Evolutionary conservation across 257 asterid genomes (phyloP).

Genomic region (Rhazya stricta): DNA sequence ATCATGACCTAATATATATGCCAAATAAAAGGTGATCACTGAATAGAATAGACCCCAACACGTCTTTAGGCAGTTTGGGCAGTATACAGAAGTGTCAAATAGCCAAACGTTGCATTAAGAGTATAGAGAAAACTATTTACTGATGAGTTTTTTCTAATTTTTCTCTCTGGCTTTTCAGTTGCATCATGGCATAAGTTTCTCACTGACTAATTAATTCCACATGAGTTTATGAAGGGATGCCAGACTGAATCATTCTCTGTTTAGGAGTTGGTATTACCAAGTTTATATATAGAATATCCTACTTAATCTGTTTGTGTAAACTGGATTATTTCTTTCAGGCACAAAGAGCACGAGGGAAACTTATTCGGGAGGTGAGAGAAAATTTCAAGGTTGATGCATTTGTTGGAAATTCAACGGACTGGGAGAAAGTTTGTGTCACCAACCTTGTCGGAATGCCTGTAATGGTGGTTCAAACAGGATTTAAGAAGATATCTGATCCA

Average conservation of each 20-base stretch:
- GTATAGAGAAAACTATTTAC: too few relatives aligned
- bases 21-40: too few relatives aligned
- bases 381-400: conserved; percentile 71
- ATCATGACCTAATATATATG: too few relatives aligned
- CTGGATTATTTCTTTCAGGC: conserved; percentile 38
- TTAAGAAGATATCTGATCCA: conserved; percentile 53
- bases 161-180: too few relatives aligned
- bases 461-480: conserved; percentile 73
- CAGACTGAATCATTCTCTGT: neutral
- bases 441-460: conserved; percentile 93
- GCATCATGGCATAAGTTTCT: neutral
- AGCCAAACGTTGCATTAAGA: too few relatives aligned
- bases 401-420: conserved; percentile 73
- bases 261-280: neutral
- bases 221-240: neutral
- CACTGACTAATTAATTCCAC: neutral
- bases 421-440: conserved; percentile 80
- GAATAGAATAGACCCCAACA: too few relatives aligned
- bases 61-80: too few relatives aligned
- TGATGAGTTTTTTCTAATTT: too few relatives aligned
- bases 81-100: too few relatives aligned
- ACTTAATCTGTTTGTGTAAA: neutral
- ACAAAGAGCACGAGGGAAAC: conserved; percentile 78
- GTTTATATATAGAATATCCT: neutral
- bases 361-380: conserved; percentile 62